These are phyloP conservation scores for Blastobotrys proliferans DNA, from an alignment of 1,139 yeast genomes.

Conservation along the genomic window DNA sequence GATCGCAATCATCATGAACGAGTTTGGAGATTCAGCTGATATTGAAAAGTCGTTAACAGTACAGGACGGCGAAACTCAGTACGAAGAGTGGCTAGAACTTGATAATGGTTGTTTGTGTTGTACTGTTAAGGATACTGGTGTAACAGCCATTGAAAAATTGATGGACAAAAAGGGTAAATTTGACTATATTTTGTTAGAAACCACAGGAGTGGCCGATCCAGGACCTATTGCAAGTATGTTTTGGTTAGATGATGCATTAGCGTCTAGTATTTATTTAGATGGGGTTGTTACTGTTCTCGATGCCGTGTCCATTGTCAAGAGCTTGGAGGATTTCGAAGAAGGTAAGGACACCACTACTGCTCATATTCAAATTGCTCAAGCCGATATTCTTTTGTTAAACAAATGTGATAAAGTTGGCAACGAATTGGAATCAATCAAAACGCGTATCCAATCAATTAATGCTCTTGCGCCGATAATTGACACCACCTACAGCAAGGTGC, in stretches of 20 bases:
- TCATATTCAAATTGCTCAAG: conserved; percentile 83
- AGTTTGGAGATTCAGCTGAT: conserved; percentile 53
- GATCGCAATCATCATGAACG: conserved; percentile 87
- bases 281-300: conserved; percentile 94
- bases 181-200: conserved; percentile 85
- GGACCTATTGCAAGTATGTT: conserved; percentile 95
- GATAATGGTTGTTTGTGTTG: conserved; percentile 98
- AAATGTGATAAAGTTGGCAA: conserved; percentile 60
- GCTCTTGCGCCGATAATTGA: conserved; percentile 61
- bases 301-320: conserved; percentile 59
- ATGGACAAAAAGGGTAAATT: conserved; percentile 69
- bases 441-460: conserved; percentile 57
- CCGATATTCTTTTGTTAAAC: conserved; percentile 75
- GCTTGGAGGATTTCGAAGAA: conserved; percentile 69
- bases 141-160: conserved; percentile 85
- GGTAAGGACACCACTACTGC: conserved; percentile 71
- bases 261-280: conserved; percentile 81
- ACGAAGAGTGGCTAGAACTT: conserved; percentile 92
- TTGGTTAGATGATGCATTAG: conserved; percentile 90
- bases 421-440: conserved; percentile 28
- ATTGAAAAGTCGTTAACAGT: conserved; percentile 86
- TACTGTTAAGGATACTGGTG: conserved; percentile 92
- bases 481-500: conserved; percentile 68
- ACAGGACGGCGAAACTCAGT: conserved; percentile 49
- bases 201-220: conserved; percentile 98